Evolutionary conservation across 495 filamentous ascomycete genomes (phyloP).

Genomic region (Amphirosellinia nigrospora): DNA sequence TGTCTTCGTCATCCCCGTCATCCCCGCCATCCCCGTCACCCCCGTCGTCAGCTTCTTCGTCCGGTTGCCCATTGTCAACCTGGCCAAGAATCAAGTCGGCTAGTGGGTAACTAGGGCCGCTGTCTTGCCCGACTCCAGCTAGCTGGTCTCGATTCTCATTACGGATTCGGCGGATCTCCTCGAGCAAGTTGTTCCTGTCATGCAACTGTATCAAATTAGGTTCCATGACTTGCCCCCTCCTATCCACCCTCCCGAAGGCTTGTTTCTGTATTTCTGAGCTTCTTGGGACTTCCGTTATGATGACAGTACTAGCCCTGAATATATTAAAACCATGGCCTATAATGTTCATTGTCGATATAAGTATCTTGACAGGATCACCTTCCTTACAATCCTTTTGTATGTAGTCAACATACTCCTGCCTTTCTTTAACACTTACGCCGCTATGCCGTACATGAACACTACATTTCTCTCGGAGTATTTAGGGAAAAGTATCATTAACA

Average conservation of each 20-base stretch:
- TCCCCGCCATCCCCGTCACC: neutral
- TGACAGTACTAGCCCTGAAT: neutral
- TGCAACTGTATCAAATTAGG: neutral
- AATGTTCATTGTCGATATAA: neutral
- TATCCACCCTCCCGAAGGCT: neutral
- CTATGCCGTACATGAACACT: slow-evolving; percentile 1
- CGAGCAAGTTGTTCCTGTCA: neutral
- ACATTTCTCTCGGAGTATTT: neutral
- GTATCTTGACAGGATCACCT: neutral
- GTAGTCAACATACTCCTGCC: neutral
- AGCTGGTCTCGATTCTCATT: slow-evolving; percentile 1
- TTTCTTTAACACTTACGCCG: neutral
- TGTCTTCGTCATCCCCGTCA: neutral
- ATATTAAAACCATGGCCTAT: neutral
- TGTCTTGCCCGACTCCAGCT: neutral
- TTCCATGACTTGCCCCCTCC: neutral
- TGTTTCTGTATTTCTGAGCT: neutral
- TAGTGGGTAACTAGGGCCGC: neutral
- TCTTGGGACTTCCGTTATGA: neutral
- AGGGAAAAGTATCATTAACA: neutral
- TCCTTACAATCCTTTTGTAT: neutral
- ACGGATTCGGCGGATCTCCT: neutral
- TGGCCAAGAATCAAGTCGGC: neutral
- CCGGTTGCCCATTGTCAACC: too few relatives aligned
- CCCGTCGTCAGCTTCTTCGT: too few relatives aligned